Evolutionary conservation across 352 stramenopile species (phyloP).

Genomic region (Plasmopara halstedii): DNA sequence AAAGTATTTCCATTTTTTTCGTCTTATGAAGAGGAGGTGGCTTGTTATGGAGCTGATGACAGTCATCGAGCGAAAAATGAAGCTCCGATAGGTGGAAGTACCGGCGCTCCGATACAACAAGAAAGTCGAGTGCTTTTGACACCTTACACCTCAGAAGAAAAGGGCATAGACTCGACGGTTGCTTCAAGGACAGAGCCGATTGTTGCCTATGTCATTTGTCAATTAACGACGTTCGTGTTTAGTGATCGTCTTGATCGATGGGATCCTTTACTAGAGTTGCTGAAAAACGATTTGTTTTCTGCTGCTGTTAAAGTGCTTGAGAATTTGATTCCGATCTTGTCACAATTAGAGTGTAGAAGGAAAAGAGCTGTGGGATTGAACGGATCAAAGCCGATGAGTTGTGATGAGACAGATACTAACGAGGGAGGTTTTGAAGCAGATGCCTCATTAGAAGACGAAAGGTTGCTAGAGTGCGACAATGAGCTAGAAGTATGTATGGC

Average conservation of each 20-base stretch:
- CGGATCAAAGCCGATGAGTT: too few species aligned
- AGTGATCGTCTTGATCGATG: conserved; percentile 71
- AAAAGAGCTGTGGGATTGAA: background rate
- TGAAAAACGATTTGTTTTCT: conserved; percentile 54
- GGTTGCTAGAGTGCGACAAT: conserved; percentile 21
- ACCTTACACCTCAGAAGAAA: conserved; percentile 14
- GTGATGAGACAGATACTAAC: background rate
- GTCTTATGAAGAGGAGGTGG: conserved; percentile 34
- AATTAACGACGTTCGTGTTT: conserved; percentile 72
- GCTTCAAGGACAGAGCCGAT: conserved; percentile 71
- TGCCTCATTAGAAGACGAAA: background rate
- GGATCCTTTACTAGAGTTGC: conserved; percentile 66
- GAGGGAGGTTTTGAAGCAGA: conserved; percentile 3
- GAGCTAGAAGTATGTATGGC: conserved; percentile 66
- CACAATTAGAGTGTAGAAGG: conserved; percentile 36
- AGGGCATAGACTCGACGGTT: conserved; percentile 28
- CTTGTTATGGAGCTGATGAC: conserved; percentile 6
- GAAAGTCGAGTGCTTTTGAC: conserved; percentile 22
- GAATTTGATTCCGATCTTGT: conserved; percentile 61
- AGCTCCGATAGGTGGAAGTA: conserved; percentile 14
- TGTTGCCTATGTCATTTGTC: conserved; percentile 80
- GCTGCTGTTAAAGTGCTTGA: conserved; percentile 67
- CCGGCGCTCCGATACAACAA: conserved; percentile 32
- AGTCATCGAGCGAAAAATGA: background rate
- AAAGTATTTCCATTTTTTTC: conserved; percentile 53